Percentiles rank a stretch among this genome's conserved stretches.
Conservation (phyloP, 202 grass and related monocot species). For the Setaria italica region DNA sequence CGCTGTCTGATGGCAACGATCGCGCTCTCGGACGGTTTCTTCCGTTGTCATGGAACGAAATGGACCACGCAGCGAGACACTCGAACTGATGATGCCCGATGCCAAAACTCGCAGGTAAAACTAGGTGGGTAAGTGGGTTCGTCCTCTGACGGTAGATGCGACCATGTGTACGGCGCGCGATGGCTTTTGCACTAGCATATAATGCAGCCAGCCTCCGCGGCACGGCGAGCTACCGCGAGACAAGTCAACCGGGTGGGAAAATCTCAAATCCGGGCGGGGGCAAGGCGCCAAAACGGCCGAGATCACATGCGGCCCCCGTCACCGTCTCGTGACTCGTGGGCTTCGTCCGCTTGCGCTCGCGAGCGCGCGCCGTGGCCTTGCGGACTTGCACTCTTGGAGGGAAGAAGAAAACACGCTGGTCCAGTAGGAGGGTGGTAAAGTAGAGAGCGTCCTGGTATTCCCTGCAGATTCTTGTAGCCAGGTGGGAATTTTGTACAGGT, state of each 20-base stretch:
- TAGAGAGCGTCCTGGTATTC: background rate
- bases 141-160: slow-evolving; percentile 20
- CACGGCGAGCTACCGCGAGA: background rate
- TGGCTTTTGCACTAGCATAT: background rate
- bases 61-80: background rate
- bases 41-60: background rate
- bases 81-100: background rate
- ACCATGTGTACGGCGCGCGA: background rate
- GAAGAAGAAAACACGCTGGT: background rate
- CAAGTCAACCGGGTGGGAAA: slow-evolving; percentile 7
- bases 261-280: background rate
- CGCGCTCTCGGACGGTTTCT: slow-evolving; percentile 10
- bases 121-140: background rate
- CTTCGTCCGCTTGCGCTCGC: background rate
- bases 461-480: background rate
- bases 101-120: slow-evolving; percentile 7
- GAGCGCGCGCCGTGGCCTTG: background rate
- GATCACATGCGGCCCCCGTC: slow-evolving; percentile 7
- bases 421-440: background rate
- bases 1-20: background rate
- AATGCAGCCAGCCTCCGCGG: background rate
- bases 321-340: slow-evolving; percentile 27
- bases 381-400: too few relatives aligned
- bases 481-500: slow-evolving; percentile 6
- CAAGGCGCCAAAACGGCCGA: background rate